Conservation (phyloP, 305 asterid genomes). For the Fraxinus platypoda region DNA sequence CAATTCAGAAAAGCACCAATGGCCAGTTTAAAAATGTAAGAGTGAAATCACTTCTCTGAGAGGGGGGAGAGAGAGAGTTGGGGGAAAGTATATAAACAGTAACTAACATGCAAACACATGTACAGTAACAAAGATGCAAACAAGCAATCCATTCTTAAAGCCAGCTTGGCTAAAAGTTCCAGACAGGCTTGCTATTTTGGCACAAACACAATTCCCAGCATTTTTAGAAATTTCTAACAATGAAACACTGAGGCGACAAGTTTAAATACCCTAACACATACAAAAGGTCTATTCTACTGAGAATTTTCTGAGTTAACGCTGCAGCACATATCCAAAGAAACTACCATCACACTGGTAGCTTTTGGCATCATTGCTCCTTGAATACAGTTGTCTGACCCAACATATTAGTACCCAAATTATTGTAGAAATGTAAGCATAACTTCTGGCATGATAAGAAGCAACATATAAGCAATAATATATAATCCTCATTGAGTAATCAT, state of each 20-base stretch:
- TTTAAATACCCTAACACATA: neutral
- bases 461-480: too few species aligned
- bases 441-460: neutral
- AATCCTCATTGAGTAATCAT: neutral
- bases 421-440: neutral
- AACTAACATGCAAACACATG: neutral
- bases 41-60: neutral
- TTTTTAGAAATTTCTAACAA: neutral
- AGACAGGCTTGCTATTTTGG: neutral
- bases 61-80: too few species aligned
- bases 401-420: neutral
- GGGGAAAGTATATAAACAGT: too few species aligned
- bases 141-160: neutral
- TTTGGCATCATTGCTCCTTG: neutral
- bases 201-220: neutral
- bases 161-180: constrained; percentile 1
- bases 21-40: neutral
- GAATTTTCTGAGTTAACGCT: neutral
- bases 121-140: constrained; percentile 6
- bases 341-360: neutral
- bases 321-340: neutral
- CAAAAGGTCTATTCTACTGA: neutral
- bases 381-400: neutral
- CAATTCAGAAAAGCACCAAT: neutral
- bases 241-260: neutral